Base-by-base conservation (phyloP, 2,329 filamentous ascomycete genomes). In the Hirsutella rhossiliensis region DNA sequence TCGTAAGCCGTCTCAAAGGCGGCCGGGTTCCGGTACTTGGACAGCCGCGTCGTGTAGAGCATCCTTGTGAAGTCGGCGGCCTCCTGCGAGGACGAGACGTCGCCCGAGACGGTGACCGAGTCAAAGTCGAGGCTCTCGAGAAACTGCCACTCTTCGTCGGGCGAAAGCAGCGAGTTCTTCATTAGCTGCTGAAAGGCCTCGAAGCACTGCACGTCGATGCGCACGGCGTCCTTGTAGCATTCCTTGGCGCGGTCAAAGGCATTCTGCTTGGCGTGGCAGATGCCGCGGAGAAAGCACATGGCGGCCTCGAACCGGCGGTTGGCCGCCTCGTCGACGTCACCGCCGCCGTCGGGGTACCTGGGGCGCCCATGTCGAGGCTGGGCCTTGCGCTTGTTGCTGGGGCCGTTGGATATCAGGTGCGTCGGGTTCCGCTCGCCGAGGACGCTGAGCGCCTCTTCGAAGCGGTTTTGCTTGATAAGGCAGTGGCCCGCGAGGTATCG, bases 151-250 rank as follows among this genome's bases (percentile, higher is more conserved):
- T 96, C 89, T 62, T 96, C 89, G 31, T 86, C 81, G 0, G 89
- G 88, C 40, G 78, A 79, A 78, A 98, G 84, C 48, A 98, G 73
- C 18, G 86, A 86, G 66, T 98, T 98, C 66, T 88, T 87, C 81
- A 97, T 96, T 44, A 98, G 76, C 67, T 97, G 89, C 55, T 96
- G 89, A 58, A 98, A 97, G 0, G 92, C 92, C 64, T 98, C 92
- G 59, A 95, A 97, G 65, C 92, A 98, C 62, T 95, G 89, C 4
- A 97, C 89, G 59, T 98, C 92, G 57, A 98, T 96, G 48, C 86
- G 80, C 39, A 97, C 88, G 2, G 92, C 92, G 56, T 94, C 87
- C 67, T 96, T 97, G 73, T 97, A 98, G 67, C 92, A 97, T 56
- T 97, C 89, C 62, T 96, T 96, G 43, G 92, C 92, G 30, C 88